Conservation (phyloP, 139 green algal species). For the Picochlorum sp. region DNA sequence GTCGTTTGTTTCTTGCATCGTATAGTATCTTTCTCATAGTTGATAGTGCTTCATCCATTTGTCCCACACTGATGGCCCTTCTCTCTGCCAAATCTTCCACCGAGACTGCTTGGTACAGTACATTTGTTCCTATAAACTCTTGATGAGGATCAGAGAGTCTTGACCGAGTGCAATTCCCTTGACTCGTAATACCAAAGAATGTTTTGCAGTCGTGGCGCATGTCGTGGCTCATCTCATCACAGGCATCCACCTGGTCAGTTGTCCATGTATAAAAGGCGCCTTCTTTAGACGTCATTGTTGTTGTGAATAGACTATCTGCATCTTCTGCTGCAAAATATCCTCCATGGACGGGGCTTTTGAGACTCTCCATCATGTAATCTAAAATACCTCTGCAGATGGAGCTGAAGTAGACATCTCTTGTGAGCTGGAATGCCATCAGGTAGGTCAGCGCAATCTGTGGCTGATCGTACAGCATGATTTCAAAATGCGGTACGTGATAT, state of each 20-base stretch:
- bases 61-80: slow-evolving; percentile 20
- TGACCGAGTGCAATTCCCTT: slow-evolving; percentile 51
- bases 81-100: slow-evolving; percentile 30
- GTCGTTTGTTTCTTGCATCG: slow-evolving; percentile 31
- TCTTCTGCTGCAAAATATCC: slow-evolving; percentile 81
- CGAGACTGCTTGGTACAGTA: slow-evolving; percentile 39
- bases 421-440: slow-evolving; percentile 61
- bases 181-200: slow-evolving; percentile 52
- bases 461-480: slow-evolving; percentile 93
- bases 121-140: slow-evolving; percentile 77
- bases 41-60: slow-evolving; percentile 38
- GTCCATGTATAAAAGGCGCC: slow-evolving; percentile 74
- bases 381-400: slow-evolving; percentile 53
- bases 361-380: slow-evolving; percentile 83
- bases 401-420: slow-evolving; percentile 35
- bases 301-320: slow-evolving; percentile 46
- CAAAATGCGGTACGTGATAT: slow-evolving; percentile 82
- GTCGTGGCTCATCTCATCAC: slow-evolving; percentile 32
- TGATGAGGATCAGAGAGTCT: slow-evolving; percentile 64
- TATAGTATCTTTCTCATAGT: slow-evolving; percentile 48
- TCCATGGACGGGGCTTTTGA: slow-evolving; percentile 47
- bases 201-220: slow-evolving; percentile 18
- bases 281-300: slow-evolving; percentile 52
- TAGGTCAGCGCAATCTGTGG: slow-evolving; percentile 66
- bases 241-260: slow-evolving; percentile 33